phyloP scores from a whole-genome alignment of 2,329 filamentous ascomycete species.

The Monilinia vaccinii-corymbosi region DNA sequence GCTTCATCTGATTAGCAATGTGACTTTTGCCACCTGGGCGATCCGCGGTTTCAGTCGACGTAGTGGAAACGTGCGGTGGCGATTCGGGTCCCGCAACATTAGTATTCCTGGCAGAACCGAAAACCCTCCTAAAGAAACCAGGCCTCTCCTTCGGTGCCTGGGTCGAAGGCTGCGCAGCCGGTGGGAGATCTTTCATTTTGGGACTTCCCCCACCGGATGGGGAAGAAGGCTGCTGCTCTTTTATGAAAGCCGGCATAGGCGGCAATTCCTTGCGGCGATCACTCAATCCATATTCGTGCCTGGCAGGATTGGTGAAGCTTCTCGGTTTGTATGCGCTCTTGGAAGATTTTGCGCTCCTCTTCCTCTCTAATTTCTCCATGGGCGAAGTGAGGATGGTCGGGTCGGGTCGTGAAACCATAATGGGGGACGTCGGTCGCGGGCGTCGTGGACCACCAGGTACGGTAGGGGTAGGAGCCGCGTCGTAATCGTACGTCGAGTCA shows the following conservation, averaged over 20 bases:
- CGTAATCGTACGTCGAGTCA: slow-evolving; percentile 44
- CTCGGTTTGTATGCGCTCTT: slow-evolving; percentile 30
- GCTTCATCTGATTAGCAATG: slow-evolving; percentile 40
- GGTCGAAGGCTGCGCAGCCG: slow-evolving; percentile 20
- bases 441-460: slow-evolving; percentile 71
- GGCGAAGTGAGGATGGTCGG: slow-evolving; percentile 15
- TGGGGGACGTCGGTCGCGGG: slow-evolving; percentile 33
- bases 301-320: slow-evolving; percentile 33
- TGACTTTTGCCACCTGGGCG: slow-evolving; percentile 34
- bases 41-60: slow-evolving; percentile 33
- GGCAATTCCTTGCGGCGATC: slow-evolving; percentile 25
- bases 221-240: slow-evolving; percentile 42
- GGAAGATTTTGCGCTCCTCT: slow-evolving; percentile 50
- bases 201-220: slow-evolving; percentile 44
- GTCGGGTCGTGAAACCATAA: slow-evolving; percentile 24
- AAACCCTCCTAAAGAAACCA: slow-evolving; percentile 90
- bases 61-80: slow-evolving; percentile 29
- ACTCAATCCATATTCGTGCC: slow-evolving; percentile 28
- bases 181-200: slow-evolving; percentile 34
- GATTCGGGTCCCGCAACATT: slow-evolving; percentile 29
- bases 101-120: slow-evolving; percentile 56
- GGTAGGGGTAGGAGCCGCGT: slow-evolving; percentile 79
- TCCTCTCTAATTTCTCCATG: slow-evolving; percentile 40
- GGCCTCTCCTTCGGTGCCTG: slow-evolving; percentile 56
- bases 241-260: slow-evolving; percentile 31